phyloP scores from a whole-genome alignment of 1,139 yeast species.

The Barnettozyma hawaiiensis region DNA sequence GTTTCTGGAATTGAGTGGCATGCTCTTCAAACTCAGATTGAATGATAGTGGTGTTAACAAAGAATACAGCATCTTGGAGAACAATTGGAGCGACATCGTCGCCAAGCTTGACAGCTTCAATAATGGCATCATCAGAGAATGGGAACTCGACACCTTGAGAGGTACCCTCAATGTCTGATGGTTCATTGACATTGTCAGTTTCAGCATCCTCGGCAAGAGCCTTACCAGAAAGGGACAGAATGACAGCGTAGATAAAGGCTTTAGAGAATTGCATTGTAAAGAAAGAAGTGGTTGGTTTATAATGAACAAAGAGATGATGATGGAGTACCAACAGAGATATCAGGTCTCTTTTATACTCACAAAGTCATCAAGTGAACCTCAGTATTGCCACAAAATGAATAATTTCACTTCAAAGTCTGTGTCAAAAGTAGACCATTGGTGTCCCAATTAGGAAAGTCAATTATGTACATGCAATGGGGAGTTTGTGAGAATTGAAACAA shows the following conservation, averaged over 20 bases:
- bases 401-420: background rate
- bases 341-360: background rate
- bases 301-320: background rate
- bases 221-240: slow-evolving; percentile 16
- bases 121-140: slow-evolving; percentile 25
- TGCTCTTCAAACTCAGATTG: slow-evolving; percentile 13
- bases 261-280: slow-evolving; percentile 21
- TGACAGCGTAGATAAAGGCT: slow-evolving; percentile 16
- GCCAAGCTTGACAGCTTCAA: slow-evolving; percentile 23
- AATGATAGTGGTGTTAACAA: slow-evolving; percentile 24
- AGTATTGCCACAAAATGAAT: background rate
- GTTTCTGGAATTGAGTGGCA: slow-evolving; percentile 4
- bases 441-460: slow-evolving; percentile 17
- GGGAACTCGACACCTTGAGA: slow-evolving; percentile 22
- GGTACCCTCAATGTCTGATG: slow-evolving; percentile 14
- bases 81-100: slow-evolving; percentile 21
- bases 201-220: slow-evolving; percentile 14
- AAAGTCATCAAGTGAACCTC: background rate
- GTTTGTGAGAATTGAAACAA: background rate
- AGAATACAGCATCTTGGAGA: slow-evolving; percentile 20
- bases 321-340: background rate
- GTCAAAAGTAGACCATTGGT: slow-evolving; percentile 12
- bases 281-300: background rate
- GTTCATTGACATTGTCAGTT: slow-evolving; percentile 6
- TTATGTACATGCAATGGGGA: slow-evolving; percentile 7